Evolutionary conservation across 1,139 yeast genomes (phyloP).

Genomic region (Torulaspora globosa): DNA sequence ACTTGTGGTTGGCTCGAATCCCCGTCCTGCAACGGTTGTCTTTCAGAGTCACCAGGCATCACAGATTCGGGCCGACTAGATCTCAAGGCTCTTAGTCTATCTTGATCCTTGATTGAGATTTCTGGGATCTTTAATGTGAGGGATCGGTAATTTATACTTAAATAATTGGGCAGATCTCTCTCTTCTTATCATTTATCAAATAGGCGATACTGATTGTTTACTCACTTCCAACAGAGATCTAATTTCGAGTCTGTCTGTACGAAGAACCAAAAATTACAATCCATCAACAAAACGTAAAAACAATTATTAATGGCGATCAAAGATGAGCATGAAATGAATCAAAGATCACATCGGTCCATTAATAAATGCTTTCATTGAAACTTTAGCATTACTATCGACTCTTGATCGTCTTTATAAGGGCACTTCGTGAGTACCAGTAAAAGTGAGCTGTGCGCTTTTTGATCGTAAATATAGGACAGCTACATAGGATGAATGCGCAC

Average conservation of each 20-base stretch:
- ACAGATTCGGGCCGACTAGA: neutral
- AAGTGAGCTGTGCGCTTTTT: no score
- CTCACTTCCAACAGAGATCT: neutral
- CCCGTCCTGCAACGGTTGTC: constrained; percentile 10
- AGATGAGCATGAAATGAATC: neutral
- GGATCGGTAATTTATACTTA: neutral
- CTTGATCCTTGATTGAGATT: neutral
- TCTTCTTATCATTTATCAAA: neutral
- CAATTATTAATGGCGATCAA: neutral
- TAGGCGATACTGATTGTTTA: neutral
- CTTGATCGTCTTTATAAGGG: no score
- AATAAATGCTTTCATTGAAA: no score
- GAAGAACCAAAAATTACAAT: neutral
- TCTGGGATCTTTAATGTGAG: no score
- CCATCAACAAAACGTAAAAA: neutral
- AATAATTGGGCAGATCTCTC: neutral
- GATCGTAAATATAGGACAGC: no score
- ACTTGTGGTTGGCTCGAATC: constrained; percentile 17
- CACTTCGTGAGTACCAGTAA: no score
- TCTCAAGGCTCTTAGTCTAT: neutral
- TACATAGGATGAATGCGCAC: no score
- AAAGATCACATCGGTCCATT: no score
- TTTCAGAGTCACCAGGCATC: constrained; percentile 12
- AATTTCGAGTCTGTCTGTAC: neutral
- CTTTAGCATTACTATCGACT: no score